A percentile compares a stretch with the other conserved stretches of the same genome.
These are phyloP conservation scores for Cenchrus purpureus DNA, from an alignment of 176 grass and related monocot genomes.

Conservation along the genomic window DNA sequence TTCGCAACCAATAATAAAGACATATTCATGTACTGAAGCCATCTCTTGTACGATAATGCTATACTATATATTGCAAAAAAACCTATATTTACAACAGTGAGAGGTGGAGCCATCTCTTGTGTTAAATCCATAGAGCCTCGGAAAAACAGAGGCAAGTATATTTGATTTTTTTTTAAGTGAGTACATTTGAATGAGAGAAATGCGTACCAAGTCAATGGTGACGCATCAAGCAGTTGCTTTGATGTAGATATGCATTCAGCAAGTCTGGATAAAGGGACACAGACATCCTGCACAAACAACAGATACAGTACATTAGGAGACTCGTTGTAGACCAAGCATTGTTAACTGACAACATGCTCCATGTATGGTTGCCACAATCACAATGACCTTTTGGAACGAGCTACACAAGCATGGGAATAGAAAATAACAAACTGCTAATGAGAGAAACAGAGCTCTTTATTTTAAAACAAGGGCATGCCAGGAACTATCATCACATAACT, in stretches of 20 bases:
- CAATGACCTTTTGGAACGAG: slow-evolving; percentile 25
- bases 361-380: background rate
- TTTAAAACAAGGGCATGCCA: slow-evolving; percentile 19
- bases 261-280: slow-evolving; percentile 91
- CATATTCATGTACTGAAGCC: slow-evolving; percentile 22
- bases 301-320: slow-evolving; percentile 20
- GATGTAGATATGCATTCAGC: slow-evolving; percentile 97
- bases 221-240: slow-evolving; percentile 85
- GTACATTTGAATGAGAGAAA: slow-evolving; percentile 31
- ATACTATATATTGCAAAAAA: background rate
- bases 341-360: background rate
- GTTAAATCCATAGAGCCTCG: background rate
- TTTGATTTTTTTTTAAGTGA: background rate
- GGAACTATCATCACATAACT: background rate
- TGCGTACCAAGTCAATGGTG: slow-evolving; percentile 79
- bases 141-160: background rate
- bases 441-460: background rate
- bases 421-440: background rate
- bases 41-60: background rate
- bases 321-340: slow-evolving; percentile 27
- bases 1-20: slow-evolving; percentile 11
- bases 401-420: background rate
- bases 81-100: background rate
- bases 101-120: background rate
- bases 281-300: slow-evolving; percentile 75